Evolutionary conservation across 2,329 filamentous ascomycete species (phyloP).

Genomic region (Calonectria montana): DNA sequence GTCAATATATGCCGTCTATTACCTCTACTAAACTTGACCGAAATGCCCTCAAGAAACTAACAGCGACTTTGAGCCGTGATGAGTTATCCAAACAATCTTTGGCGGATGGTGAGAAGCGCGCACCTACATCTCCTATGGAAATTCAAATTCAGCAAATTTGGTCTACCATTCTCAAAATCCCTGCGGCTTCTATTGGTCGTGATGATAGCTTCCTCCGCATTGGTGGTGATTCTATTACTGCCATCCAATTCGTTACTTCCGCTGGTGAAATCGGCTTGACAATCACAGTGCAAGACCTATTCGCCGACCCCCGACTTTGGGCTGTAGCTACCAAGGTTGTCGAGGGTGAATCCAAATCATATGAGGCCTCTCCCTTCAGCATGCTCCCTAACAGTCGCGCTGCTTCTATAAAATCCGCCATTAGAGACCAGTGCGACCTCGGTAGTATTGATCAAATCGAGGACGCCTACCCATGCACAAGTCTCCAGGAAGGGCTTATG

Average conservation of each 20-base stretch:
- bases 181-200: constrained; percentile 38
- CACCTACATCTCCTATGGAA: background rate
- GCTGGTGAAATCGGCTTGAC: background rate
- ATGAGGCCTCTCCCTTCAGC: background rate
- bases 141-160: constrained; percentile 43
- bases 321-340: background rate
- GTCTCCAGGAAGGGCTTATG: constrained; percentile 51
- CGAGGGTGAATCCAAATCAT: background rate
- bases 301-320: constrained; percentile 13
- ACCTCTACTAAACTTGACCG: constrained; percentile 22
- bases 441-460: constrained; percentile 30
- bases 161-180: constrained; percentile 38
- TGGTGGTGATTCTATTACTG: constrained; percentile 28
- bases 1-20: background rate
- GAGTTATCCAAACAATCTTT: background rate
- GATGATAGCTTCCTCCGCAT: constrained; percentile 25
- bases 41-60: constrained; percentile 24
- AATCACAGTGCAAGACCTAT: constrained; percentile 24
- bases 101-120: background rate
- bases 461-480: constrained; percentile 50
- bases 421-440: background rate
- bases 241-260: constrained; percentile 38
- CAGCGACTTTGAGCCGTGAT: constrained; percentile 21
- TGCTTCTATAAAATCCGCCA: background rate
- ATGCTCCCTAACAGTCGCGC: background rate